Evolutionary conservation across 176 grass and related monocot species (phyloP).

Genomic region (Tillandsia leiboldiana): DNA sequence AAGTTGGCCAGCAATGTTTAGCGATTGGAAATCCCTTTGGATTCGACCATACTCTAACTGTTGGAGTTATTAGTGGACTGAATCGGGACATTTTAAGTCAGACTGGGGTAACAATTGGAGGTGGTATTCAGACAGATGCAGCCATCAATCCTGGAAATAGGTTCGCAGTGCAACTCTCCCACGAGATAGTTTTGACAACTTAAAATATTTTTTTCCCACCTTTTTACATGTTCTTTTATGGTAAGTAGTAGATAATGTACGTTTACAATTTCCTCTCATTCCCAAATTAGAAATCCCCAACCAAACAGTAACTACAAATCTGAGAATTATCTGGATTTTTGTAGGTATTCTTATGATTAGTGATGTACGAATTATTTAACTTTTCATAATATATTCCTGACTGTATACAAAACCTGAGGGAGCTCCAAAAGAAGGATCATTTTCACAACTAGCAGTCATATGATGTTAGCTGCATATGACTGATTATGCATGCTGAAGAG

Average conservation of each 20-base stretch:
- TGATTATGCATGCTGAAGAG: too few species aligned
- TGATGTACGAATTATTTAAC: too few species aligned
- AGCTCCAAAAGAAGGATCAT: too few species aligned
- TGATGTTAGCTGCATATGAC: too few species aligned
- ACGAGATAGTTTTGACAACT: background rate
- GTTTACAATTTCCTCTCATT: background rate
- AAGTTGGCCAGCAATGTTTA: constrained; percentile 95
- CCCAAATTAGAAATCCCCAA: too few species aligned
- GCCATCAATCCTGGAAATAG: constrained; percentile 98
- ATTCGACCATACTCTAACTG: constrained; percentile 90
- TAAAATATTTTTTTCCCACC: background rate
- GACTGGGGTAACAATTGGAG: constrained; percentile 88
- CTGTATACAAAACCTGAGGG: too few species aligned
- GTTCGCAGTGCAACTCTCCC: constrained; percentile 19
- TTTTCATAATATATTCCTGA: too few species aligned
- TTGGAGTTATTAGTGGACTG: constrained; percentile 89
- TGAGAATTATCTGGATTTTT: too few species aligned
- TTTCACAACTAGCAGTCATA: too few species aligned
- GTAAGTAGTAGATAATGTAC: background rate
- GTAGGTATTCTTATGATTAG: too few species aligned
- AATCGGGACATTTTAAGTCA: constrained; percentile 95
- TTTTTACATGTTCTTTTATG: background rate
- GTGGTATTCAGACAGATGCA: constrained; percentile 94
- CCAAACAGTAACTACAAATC: too few species aligned
- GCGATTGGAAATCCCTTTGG: constrained; percentile 98